Evolutionary conservation across 164 flowering plant species (phyloP).

Genomic region (Berberis vulgaris): DNA sequence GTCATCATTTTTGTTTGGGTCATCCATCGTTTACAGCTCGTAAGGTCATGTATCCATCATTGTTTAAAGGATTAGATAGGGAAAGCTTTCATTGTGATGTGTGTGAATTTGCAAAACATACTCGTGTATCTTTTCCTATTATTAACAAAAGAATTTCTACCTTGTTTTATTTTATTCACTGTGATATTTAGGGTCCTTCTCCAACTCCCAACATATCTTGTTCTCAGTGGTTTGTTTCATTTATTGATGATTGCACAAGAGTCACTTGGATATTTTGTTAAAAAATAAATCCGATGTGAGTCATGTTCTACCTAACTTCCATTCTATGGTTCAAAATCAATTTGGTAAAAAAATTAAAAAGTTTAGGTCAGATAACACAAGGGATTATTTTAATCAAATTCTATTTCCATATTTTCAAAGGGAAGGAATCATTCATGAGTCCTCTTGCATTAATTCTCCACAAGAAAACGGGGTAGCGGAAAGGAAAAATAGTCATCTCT

Average conservation of each 20-base stretch:
- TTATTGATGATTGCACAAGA: slow-evolving; percentile 1
- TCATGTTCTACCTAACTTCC: not conserved
- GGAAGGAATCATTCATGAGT: not conserved
- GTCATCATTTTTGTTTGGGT: not conserved
- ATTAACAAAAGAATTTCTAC: not conserved
- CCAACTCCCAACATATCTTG: not conserved
- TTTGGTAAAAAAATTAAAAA: not conserved
- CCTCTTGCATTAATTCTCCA: not conserved
- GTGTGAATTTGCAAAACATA: slow-evolving; percentile 1
- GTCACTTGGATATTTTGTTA: not conserved
- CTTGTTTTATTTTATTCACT: not conserved
- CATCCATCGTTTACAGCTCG: not conserved
- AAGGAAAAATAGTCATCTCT: slow-evolving; percentile 5
- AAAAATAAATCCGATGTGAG: not conserved
- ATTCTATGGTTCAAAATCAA: not conserved
- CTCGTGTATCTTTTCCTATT: not conserved
- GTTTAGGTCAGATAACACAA: not conserved
- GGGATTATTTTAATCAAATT: not conserved
- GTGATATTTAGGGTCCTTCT: slow-evolving; percentile 2
- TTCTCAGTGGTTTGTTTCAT: not conserved
- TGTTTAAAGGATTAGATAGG: not conserved
- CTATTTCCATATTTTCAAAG: not conserved
- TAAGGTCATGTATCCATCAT: not conserved
- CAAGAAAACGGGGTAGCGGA: slow-evolving; percentile 4
- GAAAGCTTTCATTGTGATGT: not conserved